phyloP scores from a whole-genome alignment of 2,329 filamentous ascomycete genomes.

The Penicillium digitatum region DNA sequence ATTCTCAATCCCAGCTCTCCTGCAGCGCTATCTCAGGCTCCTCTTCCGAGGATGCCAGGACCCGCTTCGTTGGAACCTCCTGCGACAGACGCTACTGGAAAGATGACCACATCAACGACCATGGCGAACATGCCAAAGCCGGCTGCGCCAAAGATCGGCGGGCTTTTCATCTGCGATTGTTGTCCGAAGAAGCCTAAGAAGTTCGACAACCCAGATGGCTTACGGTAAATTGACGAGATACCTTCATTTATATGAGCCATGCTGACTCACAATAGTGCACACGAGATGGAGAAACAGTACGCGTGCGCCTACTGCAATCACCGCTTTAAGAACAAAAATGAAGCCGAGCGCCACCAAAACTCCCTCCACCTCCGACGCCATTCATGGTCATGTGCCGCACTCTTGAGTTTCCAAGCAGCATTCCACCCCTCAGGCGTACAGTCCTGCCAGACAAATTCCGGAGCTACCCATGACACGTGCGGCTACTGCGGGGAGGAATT shows the following conservation, averaged over 20 bases:
- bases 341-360: conserved; percentile 93
- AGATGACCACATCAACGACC: conserved; percentile 45
- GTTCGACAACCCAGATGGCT: conserved; percentile 77
- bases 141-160: conserved; percentile 49
- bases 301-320: conserved; percentile 89
- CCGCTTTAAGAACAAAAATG: conserved; percentile 98
- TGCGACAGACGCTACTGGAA: conserved; percentile 41
- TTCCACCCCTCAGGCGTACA: conserved; percentile 72
- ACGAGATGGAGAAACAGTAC: conserved; percentile 95
- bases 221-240: conserved; percentile 60
- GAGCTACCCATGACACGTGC: conserved; percentile 63
- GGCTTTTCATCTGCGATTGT: conserved; percentile 77
- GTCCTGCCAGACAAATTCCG: conserved; percentile 33
- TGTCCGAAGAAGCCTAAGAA: conserved; percentile 97
- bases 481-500: conserved; percentile 97
- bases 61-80: conserved; percentile 39
- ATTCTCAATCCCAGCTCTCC: conserved; percentile 48
- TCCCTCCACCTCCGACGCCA: conserved; percentile 87
- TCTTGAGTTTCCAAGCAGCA: conserved; percentile 69
- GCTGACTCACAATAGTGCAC: conserved; percentile 54
- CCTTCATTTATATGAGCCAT: background rate
- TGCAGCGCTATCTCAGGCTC: conserved; percentile 37
- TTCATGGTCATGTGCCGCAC: conserved; percentile 93
- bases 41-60: conserved; percentile 36
- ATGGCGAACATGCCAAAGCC: conserved; percentile 34